Base-by-base conservation (phyloP, 2,329 filamentous ascomycete species). In the Ophiostoma piceae region DNA sequence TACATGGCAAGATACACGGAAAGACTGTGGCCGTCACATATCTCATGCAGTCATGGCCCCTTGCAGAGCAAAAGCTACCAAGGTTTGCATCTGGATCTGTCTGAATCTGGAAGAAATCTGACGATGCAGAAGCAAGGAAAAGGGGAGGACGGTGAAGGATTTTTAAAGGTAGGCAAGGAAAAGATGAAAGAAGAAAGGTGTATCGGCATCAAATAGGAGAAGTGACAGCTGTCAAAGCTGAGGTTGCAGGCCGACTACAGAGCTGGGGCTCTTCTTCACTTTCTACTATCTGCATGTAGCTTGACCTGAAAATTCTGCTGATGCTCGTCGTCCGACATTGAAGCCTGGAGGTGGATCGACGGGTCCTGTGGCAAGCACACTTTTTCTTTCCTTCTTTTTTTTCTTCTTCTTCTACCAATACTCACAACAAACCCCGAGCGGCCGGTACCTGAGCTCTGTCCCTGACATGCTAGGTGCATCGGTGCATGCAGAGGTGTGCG, bases 381-480 rank as follows among this genome's bases (percentile, higher is more conserved):
- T 47, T 47, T 16, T 41, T 41, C 2, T 41, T 41, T 41, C 11
- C 39, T 41, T 41, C 11, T 41, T 41, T 14, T 14, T 14, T 11
- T 11, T 1, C 9, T 39, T 11, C 11, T 39, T 39, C 37, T 39
- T 41, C 12, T 41, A 41, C 39, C 12, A 41, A 14, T 41, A 41
- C 11, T 41, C 16, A n/a, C 47, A 8, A 14, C 8, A 57, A 22
- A 26, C 51, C 12, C 57, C 57, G 57, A 62, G 57, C 22, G 57
- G 57, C 57, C 26, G 60, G 60, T 64, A 64, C 60, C 60, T 64
- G 32, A 8, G 19, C 37, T 37, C 19, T 64, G 60, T 64, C 16
- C 57, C 60, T 64, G 60, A 22, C 60, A 64, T 64, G 19, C n/a
- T 64, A 32, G 60, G 19, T 37, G 60, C 60, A 64, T 29, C 32